These are phyloP conservation scores for Pichia exigua DNA, from an alignment of 805 yeast species.

Conservation along the genomic window DNA sequence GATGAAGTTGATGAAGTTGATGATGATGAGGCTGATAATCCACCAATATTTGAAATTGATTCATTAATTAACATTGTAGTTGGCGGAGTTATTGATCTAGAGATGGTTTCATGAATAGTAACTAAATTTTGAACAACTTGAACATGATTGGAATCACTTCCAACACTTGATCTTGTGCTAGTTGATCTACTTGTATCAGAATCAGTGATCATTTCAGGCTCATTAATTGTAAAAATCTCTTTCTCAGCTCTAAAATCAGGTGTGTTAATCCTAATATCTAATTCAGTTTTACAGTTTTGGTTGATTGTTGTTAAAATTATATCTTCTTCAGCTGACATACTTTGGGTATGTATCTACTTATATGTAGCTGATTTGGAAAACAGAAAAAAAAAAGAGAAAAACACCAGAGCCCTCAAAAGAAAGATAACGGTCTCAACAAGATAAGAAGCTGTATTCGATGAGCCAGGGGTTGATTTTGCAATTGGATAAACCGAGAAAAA, in stretches of 20 bases:
- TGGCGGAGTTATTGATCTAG: background rate
- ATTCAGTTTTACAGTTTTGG: background rate
- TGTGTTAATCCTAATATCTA: background rate
- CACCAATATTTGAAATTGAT: background rate
- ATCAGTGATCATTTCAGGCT: background rate
- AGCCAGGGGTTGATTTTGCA: background rate
- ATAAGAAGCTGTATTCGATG: background rate
- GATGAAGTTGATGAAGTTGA: background rate
- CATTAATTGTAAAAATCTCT: background rate
- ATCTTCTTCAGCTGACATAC: background rate
- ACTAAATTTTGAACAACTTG: background rate
- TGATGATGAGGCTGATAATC: background rate
- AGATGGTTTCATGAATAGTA: background rate
- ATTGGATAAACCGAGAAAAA: background rate
- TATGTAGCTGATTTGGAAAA: background rate
- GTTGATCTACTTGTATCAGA: background rate
- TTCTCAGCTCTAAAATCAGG: background rate
- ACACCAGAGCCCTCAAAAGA: background rate
- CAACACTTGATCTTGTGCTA: background rate
- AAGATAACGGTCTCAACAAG: background rate
- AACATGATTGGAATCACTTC: background rate
- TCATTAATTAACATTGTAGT: background rate
- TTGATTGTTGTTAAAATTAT: background rate
- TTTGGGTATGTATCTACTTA: background rate
- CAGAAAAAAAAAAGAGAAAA: background rate